Evolutionary conservation across 805 yeast genomes (phyloP).

Genomic region (Myxozyma udenii): DNA sequence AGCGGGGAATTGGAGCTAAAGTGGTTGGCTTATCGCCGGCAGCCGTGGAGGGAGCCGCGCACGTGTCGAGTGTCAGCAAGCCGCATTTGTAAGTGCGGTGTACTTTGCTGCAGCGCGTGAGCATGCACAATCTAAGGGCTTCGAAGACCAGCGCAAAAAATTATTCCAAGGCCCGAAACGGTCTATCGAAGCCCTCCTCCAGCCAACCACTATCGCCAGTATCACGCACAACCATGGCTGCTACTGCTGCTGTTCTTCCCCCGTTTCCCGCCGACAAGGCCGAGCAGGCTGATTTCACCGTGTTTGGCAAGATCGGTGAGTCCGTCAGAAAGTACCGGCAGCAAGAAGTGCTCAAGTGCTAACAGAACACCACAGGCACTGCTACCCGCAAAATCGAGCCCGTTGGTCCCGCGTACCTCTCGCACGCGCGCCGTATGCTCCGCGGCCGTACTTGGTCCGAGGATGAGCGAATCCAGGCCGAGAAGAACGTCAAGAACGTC

Average conservation of each 20-base stretch:
- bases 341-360: neutral
- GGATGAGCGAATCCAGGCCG: conserved; percentile 90
- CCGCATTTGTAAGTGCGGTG: too few relatives aligned
- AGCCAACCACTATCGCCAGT: too few relatives aligned
- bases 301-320: conserved; percentile 12
- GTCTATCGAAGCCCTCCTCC: too few relatives aligned
- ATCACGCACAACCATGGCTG: too few relatives aligned
- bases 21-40: too few relatives aligned
- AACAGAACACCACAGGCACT: conserved; percentile 25
- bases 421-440: conserved; percentile 92
- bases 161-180: too few relatives aligned
- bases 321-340: neutral
- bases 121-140: too few relatives aligned
- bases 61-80: too few relatives aligned
- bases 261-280: conserved; percentile 10
- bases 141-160: too few relatives aligned
- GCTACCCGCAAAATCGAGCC: conserved; percentile 77
- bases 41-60: too few relatives aligned
- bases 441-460: conserved; percentile 99
- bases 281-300: conserved; percentile 9
- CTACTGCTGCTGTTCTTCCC: conserved; percentile 15
- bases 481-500: conserved; percentile 68
- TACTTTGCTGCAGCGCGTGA: too few relatives aligned
- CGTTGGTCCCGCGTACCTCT: conserved; percentile 91
- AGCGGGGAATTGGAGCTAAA: neutral